Conservation (phyloP, 164 flowering plant genomes). For the Malania oleifera region DNA sequence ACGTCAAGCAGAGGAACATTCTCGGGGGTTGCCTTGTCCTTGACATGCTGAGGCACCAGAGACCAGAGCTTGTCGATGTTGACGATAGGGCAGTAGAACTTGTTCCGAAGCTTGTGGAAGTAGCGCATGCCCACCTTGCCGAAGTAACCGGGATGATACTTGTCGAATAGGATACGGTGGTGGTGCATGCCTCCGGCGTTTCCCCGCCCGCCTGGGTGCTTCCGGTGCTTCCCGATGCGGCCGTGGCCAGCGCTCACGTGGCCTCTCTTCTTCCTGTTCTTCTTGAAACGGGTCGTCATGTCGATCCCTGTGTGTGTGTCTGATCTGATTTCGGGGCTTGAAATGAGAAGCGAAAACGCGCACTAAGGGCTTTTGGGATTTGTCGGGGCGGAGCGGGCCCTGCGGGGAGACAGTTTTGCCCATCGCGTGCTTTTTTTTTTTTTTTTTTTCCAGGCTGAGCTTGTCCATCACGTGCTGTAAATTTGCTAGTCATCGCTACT, state of each 20-base stretch:
- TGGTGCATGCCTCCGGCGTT: slow-evolving; percentile 83
- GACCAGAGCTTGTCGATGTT: slow-evolving; percentile 75
- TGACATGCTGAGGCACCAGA: slow-evolving; percentile 52
- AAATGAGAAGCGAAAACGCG: background rate
- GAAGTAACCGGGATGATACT: slow-evolving; percentile 79
- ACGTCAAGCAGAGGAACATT: slow-evolving; percentile 55
- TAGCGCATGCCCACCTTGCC: slow-evolving; percentile 80
- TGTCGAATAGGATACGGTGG: slow-evolving; percentile 79
- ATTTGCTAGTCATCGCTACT: too few relatives aligned
- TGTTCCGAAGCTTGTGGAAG: slow-evolving; percentile 66
- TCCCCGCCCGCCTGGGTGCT: slow-evolving; percentile 82
- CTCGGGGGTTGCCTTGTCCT: slow-evolving; percentile 43
- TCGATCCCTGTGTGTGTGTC: too few relatives aligned
- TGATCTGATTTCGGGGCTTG: too few relatives aligned
- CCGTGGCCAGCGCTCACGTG: slow-evolving; percentile 81
- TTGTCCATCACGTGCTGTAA: too few relatives aligned
- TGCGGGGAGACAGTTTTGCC: slow-evolving; percentile 16
- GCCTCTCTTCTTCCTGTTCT: slow-evolving; percentile 79
- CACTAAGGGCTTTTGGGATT: slow-evolving; percentile 11
- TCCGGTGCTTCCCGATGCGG: slow-evolving; percentile 73
- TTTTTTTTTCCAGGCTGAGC: too few relatives aligned
- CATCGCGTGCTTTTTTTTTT: too few relatives aligned
- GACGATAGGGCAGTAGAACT: slow-evolving; percentile 66
- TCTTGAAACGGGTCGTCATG: slow-evolving; percentile 71
- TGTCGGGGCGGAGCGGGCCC: background rate